Percentiles rank a stretch among this genome's conserved stretches.
Conservation (phyloP, 2,329 filamentous ascomycete genomes). For the Paecilomyces niveus region DNA sequence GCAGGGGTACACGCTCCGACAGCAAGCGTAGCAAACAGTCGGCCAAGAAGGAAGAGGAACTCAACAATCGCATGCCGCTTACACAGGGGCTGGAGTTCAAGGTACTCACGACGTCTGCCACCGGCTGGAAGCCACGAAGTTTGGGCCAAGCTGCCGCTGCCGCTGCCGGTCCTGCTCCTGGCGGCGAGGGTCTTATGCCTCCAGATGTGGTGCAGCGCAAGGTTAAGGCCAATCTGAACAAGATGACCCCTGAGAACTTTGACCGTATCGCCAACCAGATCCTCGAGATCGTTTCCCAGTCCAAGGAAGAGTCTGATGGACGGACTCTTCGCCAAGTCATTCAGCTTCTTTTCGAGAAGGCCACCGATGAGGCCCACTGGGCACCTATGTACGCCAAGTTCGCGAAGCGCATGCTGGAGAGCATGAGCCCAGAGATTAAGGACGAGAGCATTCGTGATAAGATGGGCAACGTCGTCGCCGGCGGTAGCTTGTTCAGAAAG, state of each 20-base stretch:
- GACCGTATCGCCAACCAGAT: conserved; percentile 93
- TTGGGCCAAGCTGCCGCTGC: conserved; percentile 41
- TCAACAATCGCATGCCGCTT: conserved; percentile 83
- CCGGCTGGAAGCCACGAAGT: conserved; percentile 85
- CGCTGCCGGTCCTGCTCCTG: conserved; percentile 39
- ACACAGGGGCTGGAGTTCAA: conserved; percentile 77
- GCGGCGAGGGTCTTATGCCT: conserved; percentile 59
- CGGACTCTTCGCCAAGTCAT: conserved; percentile 95
- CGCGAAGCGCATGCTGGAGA: conserved; percentile 93
- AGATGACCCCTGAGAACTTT: conserved; percentile 99
- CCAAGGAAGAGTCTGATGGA: conserved; percentile 89
- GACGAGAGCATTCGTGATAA: conserved; percentile 94
- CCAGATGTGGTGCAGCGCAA: conserved; percentile 95
- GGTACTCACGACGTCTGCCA: conserved; percentile 63
- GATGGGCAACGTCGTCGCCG: conserved; percentile 77
- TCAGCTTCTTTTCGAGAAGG: conserved; percentile 98
- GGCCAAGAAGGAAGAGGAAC: conserved; percentile 57
- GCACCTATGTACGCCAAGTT: conserved; percentile 98
- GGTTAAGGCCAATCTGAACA: conserved; percentile 97
- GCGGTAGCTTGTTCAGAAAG: conserved; percentile 93
- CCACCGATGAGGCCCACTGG: conserved; percentile 97
- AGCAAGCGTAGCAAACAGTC: conserved; percentile 45
- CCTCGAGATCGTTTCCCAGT: conserved; percentile 83
- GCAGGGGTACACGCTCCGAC: conserved; percentile 41
- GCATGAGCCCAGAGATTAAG: conserved; percentile 88